A percentile compares a stretch with the other conserved stretches of the same genome.
These are phyloP conservation scores for Gossypium stocksii DNA, from an alignment of 345 rosid species.

Conservation along the genomic window DNA sequence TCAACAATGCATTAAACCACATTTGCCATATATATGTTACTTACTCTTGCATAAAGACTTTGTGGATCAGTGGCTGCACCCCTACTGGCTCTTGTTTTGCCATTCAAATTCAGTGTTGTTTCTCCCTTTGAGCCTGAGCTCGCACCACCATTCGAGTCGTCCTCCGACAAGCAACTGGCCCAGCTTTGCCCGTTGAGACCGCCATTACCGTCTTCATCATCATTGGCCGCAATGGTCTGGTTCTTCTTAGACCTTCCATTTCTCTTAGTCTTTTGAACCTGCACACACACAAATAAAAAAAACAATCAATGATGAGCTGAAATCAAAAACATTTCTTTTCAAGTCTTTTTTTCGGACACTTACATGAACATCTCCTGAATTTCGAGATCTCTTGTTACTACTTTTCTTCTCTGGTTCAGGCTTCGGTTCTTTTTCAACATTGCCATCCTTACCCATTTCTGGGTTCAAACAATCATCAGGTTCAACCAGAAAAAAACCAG, in stretches of 20 bases:
- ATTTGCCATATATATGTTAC: not conserved
- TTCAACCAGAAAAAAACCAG: conserved; percentile 39
- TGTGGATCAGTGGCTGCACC: conserved; percentile 83
- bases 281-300: conserved; percentile 12
- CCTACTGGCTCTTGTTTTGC: conserved; percentile 71
- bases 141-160: conserved; percentile 41
- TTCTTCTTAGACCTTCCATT: conserved; percentile 36
- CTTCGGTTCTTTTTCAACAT: conserved; percentile 14
- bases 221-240: conserved; percentile 25
- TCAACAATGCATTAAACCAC: not conserved
- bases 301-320: not conserved
- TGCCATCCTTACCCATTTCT: conserved; percentile 25
- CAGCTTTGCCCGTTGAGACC: conserved; percentile 27
- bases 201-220: conserved; percentile 36
- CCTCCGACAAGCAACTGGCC: conserved; percentile 53
- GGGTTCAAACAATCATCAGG: conserved; percentile 29
- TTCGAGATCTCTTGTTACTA: conserved; percentile 53
- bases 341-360: conserved; percentile 20
- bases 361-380: conserved; percentile 33
- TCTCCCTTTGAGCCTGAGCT: conserved; percentile 39
- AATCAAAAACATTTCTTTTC: no score
- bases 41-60: conserved; percentile 80
- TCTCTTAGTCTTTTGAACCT: conserved; percentile 43
- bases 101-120: conserved; percentile 42
- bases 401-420: conserved; percentile 33